Evolutionary conservation across 1,284 basidiomycete genomes (phyloP), one percentile per base, ranked within the genome.

Genomic region (Cryptococcus depauperatus): DNA sequence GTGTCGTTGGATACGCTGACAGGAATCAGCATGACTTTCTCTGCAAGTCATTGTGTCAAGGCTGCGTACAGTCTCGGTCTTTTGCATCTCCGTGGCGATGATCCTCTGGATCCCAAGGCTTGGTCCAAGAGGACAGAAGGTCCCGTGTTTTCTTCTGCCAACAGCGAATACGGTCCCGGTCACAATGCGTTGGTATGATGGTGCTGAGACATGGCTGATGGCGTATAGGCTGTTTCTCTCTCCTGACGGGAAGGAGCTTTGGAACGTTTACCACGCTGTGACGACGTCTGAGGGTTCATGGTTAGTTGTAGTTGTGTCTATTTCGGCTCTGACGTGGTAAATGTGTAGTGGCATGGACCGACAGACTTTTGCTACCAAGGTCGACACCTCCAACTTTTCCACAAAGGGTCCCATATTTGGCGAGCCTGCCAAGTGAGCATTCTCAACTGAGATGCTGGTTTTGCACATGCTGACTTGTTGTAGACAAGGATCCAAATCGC

Each of bases 201-300:
- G n/a, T n/a, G n/a, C n/a, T n/a, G 25, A 26, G 13, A 9, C 25
- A 23, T 21, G 13, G 35, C 27, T 41, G 7, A 19, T 14, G 11
- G 8, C n/a, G 4, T 5, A 16, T 34, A 56, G 54, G 8, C 51
- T 53, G 18, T 56, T 56, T 41, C 26, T 35, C 19, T 52, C 49
- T 13, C 55, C 55, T 10, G 55, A 56, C 37, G 50, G 48, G 2
- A 46, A 49, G 6, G 52, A 56, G 34, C 34, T 54, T 6, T 56
- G 55, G 55, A 56, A 56, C 30, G 46, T 52, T 28, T 56, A 51
- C 28, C 55, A 56, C 35, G 49, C 55, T 3, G 47, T 50, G 5
- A 41, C 41, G 11, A 50, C 49, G 19, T 37, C 53, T 8, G 39
- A 26, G 13, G 53, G 53, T 11, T 46, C 49, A 25, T 56, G 54